phyloP scores from a whole-genome alignment of 164 flowering plant species.

The Cinnamomum micranthum region DNA sequence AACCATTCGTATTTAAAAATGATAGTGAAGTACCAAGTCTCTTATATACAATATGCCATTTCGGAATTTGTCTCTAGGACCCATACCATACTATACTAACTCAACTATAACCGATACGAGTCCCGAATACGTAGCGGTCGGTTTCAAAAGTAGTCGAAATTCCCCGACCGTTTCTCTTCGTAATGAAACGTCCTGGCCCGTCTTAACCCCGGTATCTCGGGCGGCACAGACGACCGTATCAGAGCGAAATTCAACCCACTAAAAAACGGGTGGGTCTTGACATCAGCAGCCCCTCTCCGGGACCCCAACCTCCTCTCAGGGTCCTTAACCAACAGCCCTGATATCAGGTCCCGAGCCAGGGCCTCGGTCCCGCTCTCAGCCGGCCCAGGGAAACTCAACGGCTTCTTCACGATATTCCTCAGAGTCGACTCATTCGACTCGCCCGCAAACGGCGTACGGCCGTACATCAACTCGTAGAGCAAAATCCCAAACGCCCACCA shows the following conservation, averaged over 20 bases:
- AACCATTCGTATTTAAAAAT: neutral
- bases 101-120: neutral
- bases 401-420: constrained; percentile 53
- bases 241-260: constrained; percentile 67
- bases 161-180: constrained; percentile 4
- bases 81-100: neutral
- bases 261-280: constrained; percentile 80
- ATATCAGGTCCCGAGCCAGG: constrained; percentile 56
- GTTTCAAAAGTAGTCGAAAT: constrained; percentile 10
- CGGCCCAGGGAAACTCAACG: constrained; percentile 43
- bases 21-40: neutral
- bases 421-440: constrained; percentile 51
- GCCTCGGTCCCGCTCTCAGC: constrained; percentile 28
- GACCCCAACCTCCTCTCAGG: constrained; percentile 64
- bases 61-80: neutral
- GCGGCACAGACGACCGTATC: constrained; percentile 63
- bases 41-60: neutral
- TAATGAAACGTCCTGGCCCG: constrained; percentile 17
- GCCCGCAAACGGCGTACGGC: constrained; percentile 75
- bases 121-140: neutral
- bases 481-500: constrained; percentile 96
- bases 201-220: constrained; percentile 42
- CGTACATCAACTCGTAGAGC: constrained; percentile 82
- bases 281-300: constrained; percentile 70
- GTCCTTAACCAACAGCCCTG: constrained; percentile 56